Conservation (phyloP, 768 basidiomycete genomes). For the Polyporus arcularius region DNA sequence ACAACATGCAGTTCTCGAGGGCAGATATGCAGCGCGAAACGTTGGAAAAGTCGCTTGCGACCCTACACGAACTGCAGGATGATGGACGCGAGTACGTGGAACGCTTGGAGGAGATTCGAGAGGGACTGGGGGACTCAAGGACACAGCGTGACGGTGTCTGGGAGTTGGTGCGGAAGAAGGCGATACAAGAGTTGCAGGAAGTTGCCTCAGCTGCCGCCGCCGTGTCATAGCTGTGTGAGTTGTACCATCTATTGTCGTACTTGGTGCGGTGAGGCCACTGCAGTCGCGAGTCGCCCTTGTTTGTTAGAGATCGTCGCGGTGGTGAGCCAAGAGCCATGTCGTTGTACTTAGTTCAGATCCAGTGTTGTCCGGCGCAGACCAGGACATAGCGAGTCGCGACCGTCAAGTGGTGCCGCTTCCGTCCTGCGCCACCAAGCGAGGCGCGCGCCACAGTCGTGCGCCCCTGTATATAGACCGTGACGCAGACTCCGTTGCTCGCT, state of each 20-base stretch:
- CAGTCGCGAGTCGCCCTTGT: not conserved
- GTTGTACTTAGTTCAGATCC: not conserved
- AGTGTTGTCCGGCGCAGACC: too few relatives aligned
- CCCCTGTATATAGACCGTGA: conserved; percentile 10
- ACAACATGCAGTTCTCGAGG: conserved; percentile 63
- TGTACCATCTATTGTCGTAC: not conserved
- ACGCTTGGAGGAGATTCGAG: conserved; percentile 80
- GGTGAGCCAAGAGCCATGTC: not conserved
- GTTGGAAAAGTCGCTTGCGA: conserved; percentile 73
- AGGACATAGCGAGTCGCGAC: too few relatives aligned
- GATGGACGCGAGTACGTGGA: conserved; percentile 88
- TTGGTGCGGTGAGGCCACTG: not conserved
- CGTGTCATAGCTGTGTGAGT: conserved; percentile 1
- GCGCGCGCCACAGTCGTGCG: conserved; percentile 13
- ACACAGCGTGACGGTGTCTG: conserved; percentile 74
- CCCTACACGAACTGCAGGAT: conserved; percentile 79
- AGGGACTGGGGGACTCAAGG: conserved; percentile 73
- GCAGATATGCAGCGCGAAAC: conserved; percentile 68
- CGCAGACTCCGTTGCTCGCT: conserved; percentile 23
- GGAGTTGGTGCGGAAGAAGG: conserved; percentile 73
- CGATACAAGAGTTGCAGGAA: conserved; percentile 74
- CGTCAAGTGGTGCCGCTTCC: not conserved
- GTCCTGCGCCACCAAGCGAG: conserved; percentile 7
- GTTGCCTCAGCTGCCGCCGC: conserved; percentile 40
- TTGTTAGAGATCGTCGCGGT: too few relatives aligned